These are phyloP conservation scores for Monosiga brevicollis DNA, from an alignment of 78 protist genomes.

Conservation along the genomic window DNA sequence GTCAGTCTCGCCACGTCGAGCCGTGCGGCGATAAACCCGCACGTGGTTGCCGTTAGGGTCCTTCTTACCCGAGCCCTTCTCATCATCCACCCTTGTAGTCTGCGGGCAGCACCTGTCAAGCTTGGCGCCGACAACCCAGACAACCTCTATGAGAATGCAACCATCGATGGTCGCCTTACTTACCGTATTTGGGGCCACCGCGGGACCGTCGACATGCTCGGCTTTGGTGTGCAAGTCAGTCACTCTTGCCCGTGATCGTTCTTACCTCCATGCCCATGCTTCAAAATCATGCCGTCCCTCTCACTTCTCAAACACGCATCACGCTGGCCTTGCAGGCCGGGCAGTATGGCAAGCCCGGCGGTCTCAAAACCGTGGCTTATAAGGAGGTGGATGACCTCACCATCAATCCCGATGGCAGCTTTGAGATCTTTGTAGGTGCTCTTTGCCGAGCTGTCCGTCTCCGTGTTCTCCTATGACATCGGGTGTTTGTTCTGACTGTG, in stretches of 20 bases:
- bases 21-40: too few species aligned
- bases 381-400: neutral
- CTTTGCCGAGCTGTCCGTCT: too few species aligned
- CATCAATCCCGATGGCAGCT: neutral
- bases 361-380: neutral
- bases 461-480: too few species aligned
- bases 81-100: too few species aligned
- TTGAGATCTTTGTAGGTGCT: neutral
- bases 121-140: neutral
- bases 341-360: neutral
- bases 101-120: neutral
- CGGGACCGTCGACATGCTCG: neutral
- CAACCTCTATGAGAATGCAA: neutral
- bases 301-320: neutral
- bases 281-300: neutral
- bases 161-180: neutral
- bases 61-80: too few species aligned
- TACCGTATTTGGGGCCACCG: neutral
- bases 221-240: neutral
- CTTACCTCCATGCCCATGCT: too few species aligned
- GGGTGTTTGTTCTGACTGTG: too few species aligned
- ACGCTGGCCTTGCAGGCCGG: neutral
- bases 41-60: too few species aligned
- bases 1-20: too few species aligned
- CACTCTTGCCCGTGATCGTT: too few species aligned